phyloP scores from a whole-genome alignment of 2,329 filamentous ascomycete species.

The Penicillium psychrosexuale region DNA sequence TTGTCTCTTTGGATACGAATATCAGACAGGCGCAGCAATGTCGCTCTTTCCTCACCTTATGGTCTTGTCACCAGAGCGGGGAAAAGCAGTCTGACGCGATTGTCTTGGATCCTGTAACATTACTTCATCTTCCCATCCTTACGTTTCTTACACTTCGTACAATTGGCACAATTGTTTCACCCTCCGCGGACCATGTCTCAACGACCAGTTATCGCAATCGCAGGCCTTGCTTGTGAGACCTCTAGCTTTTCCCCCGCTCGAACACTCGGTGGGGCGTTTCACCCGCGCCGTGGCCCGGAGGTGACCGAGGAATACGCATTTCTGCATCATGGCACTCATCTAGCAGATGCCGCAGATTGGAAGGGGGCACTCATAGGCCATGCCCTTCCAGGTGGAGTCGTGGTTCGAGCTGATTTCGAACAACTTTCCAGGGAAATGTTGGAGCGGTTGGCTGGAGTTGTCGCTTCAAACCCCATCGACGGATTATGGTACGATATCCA shows the following conservation, averaged over 20 bases:
- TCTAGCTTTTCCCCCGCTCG: conserved; percentile 53
- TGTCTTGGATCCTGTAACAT: background rate
- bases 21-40: background rate
- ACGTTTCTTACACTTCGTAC: no score
- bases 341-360: conserved; percentile 49
- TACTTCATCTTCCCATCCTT: conserved; percentile 16
- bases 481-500: conserved; percentile 58
- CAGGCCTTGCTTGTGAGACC: conserved; percentile 54
- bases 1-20: background rate
- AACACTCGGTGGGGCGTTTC: conserved; percentile 50
- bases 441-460: conserved; percentile 39
- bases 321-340: conserved; percentile 40
- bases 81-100: background rate
- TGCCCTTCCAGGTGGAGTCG: conserved; percentile 51
- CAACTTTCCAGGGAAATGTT: conserved; percentile 44
- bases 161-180: background rate
- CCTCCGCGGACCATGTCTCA: conserved; percentile 24
- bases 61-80: background rate
- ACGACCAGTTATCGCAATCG: conserved; percentile 51
- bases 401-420: conserved; percentile 49
- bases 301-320: conserved; percentile 49
- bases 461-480: conserved; percentile 36
- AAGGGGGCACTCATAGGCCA: conserved; percentile 53
- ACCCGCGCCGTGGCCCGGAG: conserved; percentile 45
- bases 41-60: background rate